Evolutionary conservation across 345 rosid genomes (phyloP).

Genomic region (Camelina laxa): DNA sequence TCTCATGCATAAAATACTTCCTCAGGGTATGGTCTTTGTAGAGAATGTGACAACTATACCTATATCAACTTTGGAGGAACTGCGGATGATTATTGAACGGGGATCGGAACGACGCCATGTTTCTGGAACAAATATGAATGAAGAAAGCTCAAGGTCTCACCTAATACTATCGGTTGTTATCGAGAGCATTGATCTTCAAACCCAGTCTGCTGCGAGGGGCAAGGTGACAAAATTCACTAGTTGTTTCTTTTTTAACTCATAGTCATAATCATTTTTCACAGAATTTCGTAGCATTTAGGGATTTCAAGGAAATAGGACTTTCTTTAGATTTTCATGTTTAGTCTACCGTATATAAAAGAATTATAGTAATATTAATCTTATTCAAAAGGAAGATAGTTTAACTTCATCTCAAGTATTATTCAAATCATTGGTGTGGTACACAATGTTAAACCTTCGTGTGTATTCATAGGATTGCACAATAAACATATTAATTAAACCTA

Average conservation of each 20-base stretch:
- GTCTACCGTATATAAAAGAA: background rate
- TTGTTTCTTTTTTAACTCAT: constrained; percentile 4
- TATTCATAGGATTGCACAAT: background rate
- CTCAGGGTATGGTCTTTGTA: constrained; percentile 86
- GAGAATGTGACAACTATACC: constrained; percentile 83
- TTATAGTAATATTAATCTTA: background rate
- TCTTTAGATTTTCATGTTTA: background rate
- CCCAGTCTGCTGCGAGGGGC: constrained; percentile 87
- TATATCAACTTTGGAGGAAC: constrained; percentile 75
- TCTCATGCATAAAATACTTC: constrained; percentile 34
- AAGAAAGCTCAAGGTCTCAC: constrained; percentile 97
- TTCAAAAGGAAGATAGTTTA: background rate
- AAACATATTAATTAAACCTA: no score
- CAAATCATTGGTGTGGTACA: constrained; percentile 12
- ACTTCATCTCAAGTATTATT: background rate
- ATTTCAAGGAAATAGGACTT: constrained; percentile 14
- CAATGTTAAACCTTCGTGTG: constrained; percentile 1
- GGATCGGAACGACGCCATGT: constrained; percentile 88
- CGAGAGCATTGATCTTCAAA: constrained; percentile 95
- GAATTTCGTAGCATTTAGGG: background rate
- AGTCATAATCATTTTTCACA: background rate
- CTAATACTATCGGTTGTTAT: constrained; percentile 82
- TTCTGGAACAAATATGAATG: constrained; percentile 94
- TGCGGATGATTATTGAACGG: constrained; percentile 67
- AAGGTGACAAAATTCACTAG: constrained; percentile 56